A percentile compares a stretch with the other conserved stretches of the same genome.
Conservation (phyloP, 2,329 filamentous ascomycete genomes). For the Tolypocladium ophioglossoides region DNA sequence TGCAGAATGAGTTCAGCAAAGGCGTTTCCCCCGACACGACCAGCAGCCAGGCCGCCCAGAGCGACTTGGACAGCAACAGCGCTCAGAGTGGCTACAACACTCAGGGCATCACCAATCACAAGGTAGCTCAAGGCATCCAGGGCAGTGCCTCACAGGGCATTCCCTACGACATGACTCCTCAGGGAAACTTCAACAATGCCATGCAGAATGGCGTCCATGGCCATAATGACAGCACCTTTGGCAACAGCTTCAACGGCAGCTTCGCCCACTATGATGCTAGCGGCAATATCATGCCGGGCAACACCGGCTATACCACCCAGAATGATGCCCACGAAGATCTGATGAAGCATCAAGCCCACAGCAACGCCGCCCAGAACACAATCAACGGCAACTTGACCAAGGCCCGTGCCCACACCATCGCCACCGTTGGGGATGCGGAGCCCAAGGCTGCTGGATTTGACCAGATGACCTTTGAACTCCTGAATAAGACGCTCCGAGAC, state of each 20-base stretch:
- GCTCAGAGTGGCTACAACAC: background rate
- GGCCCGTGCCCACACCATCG: constrained; percentile 1
- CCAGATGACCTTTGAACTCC: constrained; percentile 1
- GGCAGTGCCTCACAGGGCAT: background rate
- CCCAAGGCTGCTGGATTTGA: background rate
- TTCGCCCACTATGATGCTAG: background rate
- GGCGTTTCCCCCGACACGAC: background rate
- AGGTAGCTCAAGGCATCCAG: background rate
- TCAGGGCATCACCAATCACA: background rate
- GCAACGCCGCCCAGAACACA: background rate
- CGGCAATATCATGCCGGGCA: too few species aligned
- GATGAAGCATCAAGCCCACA: background rate
- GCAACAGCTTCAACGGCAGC: background rate
- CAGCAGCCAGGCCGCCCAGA: background rate
- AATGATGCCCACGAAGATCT: background rate
- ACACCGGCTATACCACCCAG: background rate
- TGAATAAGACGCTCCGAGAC: constrained; percentile 3
- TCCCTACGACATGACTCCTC: background rate
- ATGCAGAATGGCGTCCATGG: background rate
- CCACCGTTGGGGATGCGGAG: background rate
- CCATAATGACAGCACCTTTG: background rate
- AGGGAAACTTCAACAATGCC: background rate
- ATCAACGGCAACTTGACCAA: background rate
- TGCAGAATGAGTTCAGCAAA: background rate
- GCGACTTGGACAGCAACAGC: background rate